A percentile compares a stretch with the other conserved stretches of the same genome.
Conservation (phyloP, 2,329 filamentous ascomycete species). For the Mollisia scopiformis region DNA sequence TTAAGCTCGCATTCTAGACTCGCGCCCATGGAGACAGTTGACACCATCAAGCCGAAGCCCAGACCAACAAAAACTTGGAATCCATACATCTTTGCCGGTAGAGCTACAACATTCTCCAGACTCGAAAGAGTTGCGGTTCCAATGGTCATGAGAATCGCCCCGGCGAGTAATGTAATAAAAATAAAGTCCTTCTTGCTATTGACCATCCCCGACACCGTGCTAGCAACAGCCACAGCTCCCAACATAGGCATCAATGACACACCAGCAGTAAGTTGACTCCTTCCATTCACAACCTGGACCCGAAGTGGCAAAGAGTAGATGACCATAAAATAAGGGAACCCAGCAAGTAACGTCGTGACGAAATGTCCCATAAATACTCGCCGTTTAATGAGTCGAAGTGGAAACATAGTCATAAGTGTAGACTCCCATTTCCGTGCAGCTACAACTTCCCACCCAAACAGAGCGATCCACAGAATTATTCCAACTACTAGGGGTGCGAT, state of each 20-base stretch:
- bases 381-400: conserved; percentile 20
- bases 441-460: conserved; percentile 46
- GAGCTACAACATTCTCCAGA: conserved; percentile 10
- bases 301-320: conserved; percentile 61
- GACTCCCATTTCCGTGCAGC: conserved; percentile 31
- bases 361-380: conserved; percentile 24
- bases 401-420: conserved; percentile 26
- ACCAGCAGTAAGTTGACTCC: conserved; percentile 56
- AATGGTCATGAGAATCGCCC: conserved; percentile 54
- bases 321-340: conserved; percentile 60
- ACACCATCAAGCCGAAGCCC: conserved; percentile 53
- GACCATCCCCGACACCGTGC: conserved; percentile 56
- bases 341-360: conserved; percentile 56
- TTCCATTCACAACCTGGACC: conserved; percentile 60
- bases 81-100: conserved; percentile 43
- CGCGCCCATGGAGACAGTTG: conserved; percentile 50
- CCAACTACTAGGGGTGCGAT: conserved; percentile 46
- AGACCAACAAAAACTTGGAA: conserved; percentile 61
- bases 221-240: conserved; percentile 57
- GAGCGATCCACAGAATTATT: conserved; percentile 37
- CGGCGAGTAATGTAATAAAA: conserved; percentile 51
- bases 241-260: conserved; percentile 62
- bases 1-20: conserved; percentile 51
- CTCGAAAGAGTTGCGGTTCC: conserved; percentile 54
- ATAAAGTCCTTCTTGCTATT: conserved; percentile 59